phyloP scores from a whole-genome alignment of 306 rosid species.

The Gynostemma pentaphyllum region DNA sequence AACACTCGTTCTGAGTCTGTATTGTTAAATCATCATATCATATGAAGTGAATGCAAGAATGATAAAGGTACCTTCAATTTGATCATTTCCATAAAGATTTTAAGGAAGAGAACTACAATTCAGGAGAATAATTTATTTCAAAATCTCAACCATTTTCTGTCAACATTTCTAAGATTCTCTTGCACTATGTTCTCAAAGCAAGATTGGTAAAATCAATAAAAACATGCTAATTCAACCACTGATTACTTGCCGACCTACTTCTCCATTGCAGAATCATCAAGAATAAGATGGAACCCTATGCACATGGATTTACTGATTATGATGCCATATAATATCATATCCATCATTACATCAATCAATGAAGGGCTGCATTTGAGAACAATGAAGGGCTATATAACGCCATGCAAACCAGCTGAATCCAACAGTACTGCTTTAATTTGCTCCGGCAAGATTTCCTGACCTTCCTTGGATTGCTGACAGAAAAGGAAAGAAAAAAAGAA shows the following conservation, averaged over 20 bases:
- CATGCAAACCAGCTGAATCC: slow-evolving; percentile 72
- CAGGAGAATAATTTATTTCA: neutral
- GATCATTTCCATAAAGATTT: neutral
- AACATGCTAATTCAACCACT: neutral
- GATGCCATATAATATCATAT: slow-evolving; percentile 1
- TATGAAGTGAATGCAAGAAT: neutral
- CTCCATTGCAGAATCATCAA: neutral
- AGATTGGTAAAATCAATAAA: neutral
- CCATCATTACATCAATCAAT: neutral
- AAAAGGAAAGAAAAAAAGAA: neutral
- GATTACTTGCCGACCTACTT: neutral
- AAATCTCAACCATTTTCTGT: slow-evolving; percentile 1
- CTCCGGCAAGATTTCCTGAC: slow-evolving; percentile 73
- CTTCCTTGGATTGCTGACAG: slow-evolving; percentile 84
- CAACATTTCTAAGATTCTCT: neutral
- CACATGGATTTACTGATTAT: neutral
- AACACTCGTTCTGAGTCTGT: no score
- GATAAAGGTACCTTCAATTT: neutral
- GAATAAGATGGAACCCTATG: neutral
- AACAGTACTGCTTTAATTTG: slow-evolving; percentile 69
- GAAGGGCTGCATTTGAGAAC: neutral
- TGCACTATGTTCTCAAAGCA: slow-evolving; percentile 1
- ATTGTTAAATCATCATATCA: neutral
- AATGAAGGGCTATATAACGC: slow-evolving; percentile 31
- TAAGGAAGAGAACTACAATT: neutral